A percentile compares a stretch with the other conserved stretches of the same genome.
Evolutionary conservation across 192 early-diverging fungal genomes (phyloP).

Genomic region (Phlyctochytrium planicorne): DNA sequence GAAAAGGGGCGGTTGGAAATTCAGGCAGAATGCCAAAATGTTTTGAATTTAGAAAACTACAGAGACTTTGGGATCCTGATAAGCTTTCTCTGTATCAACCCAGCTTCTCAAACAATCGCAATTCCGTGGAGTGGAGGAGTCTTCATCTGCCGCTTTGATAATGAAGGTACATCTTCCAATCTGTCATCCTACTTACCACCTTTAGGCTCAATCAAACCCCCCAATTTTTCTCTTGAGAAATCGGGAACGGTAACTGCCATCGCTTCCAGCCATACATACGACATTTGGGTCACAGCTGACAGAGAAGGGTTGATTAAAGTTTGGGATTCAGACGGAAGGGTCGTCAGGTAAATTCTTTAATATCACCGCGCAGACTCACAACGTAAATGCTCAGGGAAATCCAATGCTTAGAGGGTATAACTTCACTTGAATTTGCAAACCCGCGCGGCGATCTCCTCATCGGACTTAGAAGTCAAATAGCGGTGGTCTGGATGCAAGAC

Average conservation of each 20-base stretch:
- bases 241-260: conserved; percentile 11
- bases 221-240: conserved; percentile 4
- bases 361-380: neutral
- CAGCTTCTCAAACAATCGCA: no score
- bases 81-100: no score
- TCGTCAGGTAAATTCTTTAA: neutral
- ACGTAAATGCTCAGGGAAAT: conserved; percentile 25
- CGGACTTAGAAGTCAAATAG: conserved; percentile 30
- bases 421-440: conserved; percentile 31
- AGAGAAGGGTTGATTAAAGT: conserved; percentile 27
- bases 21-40: no score
- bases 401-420: conserved; percentile 28
- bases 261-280: conserved; percentile 7
- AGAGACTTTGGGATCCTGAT: no score
- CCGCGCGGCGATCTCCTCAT: conserved; percentile 35
- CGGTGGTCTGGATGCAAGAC: conserved; percentile 30
- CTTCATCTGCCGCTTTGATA: no score
- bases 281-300: conserved; percentile 33
- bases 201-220: conserved; percentile 1
- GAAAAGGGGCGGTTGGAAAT: no score
- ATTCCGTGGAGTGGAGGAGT: no score
- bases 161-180: no score
- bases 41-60: no score
- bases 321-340: conserved; percentile 24
- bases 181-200: no score